phyloP scores from a whole-genome alignment of 2,329 filamentous ascomycete genomes.

The Pyrenophora teres region DNA sequence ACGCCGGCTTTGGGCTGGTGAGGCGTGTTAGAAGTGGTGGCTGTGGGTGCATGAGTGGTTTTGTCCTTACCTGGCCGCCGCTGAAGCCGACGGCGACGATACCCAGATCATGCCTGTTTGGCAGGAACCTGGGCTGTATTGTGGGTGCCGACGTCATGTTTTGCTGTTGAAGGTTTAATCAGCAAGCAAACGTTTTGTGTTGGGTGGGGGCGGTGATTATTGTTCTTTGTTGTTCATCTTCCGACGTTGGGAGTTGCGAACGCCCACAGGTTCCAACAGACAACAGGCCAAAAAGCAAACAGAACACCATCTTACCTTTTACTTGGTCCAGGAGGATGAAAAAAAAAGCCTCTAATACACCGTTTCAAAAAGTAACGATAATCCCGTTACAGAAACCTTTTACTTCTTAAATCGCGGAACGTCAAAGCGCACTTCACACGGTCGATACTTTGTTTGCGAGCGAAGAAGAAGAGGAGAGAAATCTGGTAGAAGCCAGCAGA shows the following conservation, averaged over 20 bases:
- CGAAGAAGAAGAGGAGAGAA: neutral
- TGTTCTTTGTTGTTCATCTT: constrained; percentile 1
- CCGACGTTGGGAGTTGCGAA: neutral
- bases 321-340: too few relatives aligned
- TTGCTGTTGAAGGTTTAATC: constrained; percentile 1
- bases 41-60: neutral
- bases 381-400: too few relatives aligned
- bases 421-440: neutral
- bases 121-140: constrained; percentile 75
- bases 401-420: too few relatives aligned
- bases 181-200: neutral
- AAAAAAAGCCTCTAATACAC: too few relatives aligned
- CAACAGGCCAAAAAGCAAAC: neutral
- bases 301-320: neutral
- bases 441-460: neutral
- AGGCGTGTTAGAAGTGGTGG: constrained; percentile 1
- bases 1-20: constrained; percentile 84
- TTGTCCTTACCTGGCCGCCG: constrained; percentile 78
- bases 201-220: neutral
- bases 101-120: constrained; percentile 78
- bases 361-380: too few relatives aligned
- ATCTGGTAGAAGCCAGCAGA: constrained; percentile 1
- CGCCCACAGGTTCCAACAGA: neutral
- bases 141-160: constrained; percentile 62
- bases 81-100: constrained; percentile 96